These are phyloP conservation scores for Solanum rostratum DNA, from an alignment of 257 asterid species.

Conservation along the genomic window DNA sequence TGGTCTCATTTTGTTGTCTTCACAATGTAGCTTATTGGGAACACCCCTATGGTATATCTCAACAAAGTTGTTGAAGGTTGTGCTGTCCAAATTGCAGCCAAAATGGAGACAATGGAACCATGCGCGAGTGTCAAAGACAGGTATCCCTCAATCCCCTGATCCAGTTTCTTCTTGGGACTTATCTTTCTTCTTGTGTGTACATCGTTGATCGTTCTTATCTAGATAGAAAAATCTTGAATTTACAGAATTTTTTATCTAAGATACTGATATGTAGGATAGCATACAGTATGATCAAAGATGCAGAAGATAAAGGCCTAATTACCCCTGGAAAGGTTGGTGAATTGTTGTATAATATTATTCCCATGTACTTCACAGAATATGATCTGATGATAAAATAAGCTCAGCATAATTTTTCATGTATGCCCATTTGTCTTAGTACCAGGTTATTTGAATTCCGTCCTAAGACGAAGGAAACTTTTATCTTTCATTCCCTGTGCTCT, in stretches of 20 bases:
- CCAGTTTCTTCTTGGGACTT: background rate
- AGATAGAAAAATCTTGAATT: background rate
- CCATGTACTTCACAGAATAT: background rate
- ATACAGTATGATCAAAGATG: constrained; percentile 37
- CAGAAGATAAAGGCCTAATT: constrained; percentile 41
- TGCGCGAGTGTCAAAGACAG: constrained; percentile 40
- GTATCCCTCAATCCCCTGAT: background rate
- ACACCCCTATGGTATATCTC: constrained; percentile 42
- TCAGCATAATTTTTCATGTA: background rate
- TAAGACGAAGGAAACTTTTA: background rate
- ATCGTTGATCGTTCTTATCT: background rate
- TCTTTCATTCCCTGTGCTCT: background rate
- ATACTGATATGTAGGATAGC: constrained; percentile 24
- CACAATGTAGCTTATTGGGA: constrained; percentile 21
- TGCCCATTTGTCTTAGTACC: background rate
- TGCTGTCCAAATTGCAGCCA: constrained; percentile 30
- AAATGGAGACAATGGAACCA: constrained; percentile 39
- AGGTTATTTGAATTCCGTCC: background rate
- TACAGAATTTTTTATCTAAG: background rate
- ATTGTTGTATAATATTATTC: background rate
- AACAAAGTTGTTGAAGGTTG: constrained; percentile 34
- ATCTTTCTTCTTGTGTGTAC: background rate
- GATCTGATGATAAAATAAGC: background rate
- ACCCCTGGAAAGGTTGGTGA: constrained; percentile 33
- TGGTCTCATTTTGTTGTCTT: background rate